Evolutionary conservation across 176 grass and related monocot species (phyloP).

Genomic region (Aegilops longissima): DNA sequence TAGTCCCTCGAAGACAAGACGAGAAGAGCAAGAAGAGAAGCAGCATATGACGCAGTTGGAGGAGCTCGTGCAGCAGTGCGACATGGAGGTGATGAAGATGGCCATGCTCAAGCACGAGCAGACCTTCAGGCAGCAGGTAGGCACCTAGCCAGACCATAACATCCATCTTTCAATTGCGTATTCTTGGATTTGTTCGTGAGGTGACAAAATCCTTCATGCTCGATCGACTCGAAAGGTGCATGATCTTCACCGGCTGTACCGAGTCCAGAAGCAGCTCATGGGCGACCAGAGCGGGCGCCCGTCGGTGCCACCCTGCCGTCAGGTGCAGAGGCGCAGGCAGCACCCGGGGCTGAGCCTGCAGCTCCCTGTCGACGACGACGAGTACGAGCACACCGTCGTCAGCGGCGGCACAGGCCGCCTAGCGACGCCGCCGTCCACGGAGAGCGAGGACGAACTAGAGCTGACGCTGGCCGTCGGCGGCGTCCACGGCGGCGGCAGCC

Average conservation of each 20-base stretch:
- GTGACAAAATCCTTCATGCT: not conserved
- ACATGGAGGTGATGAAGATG: constrained; percentile 71
- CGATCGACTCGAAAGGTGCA: constrained; percentile 30
- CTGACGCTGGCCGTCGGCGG: constrained; percentile 59
- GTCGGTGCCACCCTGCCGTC: constrained; percentile 26
- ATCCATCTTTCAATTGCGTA: not conserved
- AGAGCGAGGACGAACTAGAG: constrained; percentile 30
- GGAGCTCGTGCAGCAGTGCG: constrained; percentile 48
- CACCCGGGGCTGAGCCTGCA: constrained; percentile 35
- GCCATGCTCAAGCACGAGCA: constrained; percentile 78
- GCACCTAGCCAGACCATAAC: not conserved
- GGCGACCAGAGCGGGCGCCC: constrained; percentile 7
- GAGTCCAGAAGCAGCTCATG: constrained; percentile 75
- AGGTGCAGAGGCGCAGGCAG: constrained; percentile 33
- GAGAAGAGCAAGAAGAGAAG: not conserved
- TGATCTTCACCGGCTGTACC: constrained; percentile 66
- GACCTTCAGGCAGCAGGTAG: constrained; percentile 74
- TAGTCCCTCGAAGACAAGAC: not conserved
- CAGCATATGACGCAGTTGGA: constrained; percentile 40
- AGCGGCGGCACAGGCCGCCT: not conserved
- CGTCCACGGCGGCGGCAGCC: not conserved
- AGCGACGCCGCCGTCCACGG: not conserved
- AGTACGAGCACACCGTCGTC: constrained; percentile 17
- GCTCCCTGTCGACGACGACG: constrained; percentile 40
- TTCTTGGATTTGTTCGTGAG: not conserved